Conservation (phyloP, 306 rosid genomes). For the Amphicarpaea edgeworthii region DNA sequence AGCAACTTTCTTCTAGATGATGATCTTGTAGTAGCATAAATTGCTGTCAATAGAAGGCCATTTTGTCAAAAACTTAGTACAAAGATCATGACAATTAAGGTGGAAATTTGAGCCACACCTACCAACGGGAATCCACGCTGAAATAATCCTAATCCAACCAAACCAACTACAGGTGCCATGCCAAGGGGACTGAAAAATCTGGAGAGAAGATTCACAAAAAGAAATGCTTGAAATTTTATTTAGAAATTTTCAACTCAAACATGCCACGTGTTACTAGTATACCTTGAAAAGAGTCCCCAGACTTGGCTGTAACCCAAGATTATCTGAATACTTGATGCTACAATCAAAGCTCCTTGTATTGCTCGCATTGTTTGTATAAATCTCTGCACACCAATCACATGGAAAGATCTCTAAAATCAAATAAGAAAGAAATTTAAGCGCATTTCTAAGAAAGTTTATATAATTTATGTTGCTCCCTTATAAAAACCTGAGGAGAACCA, state of each 20-base stretch:
- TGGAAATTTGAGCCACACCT: slow-evolving; percentile 47
- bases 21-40: no score
- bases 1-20: no score
- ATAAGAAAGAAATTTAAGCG: slow-evolving; percentile 65
- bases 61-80: neutral
- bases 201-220: slow-evolving; percentile 45
- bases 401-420: slow-evolving; percentile 81
- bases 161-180: slow-evolving; percentile 96
- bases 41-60: slow-evolving; percentile 10
- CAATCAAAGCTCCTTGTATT: slow-evolving; percentile 94
- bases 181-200: slow-evolving; percentile 99
- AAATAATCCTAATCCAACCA: slow-evolving; percentile 92
- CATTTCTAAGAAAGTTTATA: slow-evolving; percentile 44
- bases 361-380: slow-evolving; percentile 96
- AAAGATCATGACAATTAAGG: slow-evolving; percentile 22
- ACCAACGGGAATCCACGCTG: slow-evolving; percentile 89
- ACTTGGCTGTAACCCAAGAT: slow-evolving; percentile 96
- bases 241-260: slow-evolving; percentile 6
- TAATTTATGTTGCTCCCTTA: slow-evolving; percentile 25
- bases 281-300: slow-evolving; percentile 98
- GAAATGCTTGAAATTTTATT: slow-evolving; percentile 36
- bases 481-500: neutral
- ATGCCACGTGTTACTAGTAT: slow-evolving; percentile 20
- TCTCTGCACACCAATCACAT: slow-evolving; percentile 96
- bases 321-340: slow-evolving; percentile 95